Conservation (phyloP, 2,329 filamentous ascomycete genomes). For the Fulvia fulva region DNA sequence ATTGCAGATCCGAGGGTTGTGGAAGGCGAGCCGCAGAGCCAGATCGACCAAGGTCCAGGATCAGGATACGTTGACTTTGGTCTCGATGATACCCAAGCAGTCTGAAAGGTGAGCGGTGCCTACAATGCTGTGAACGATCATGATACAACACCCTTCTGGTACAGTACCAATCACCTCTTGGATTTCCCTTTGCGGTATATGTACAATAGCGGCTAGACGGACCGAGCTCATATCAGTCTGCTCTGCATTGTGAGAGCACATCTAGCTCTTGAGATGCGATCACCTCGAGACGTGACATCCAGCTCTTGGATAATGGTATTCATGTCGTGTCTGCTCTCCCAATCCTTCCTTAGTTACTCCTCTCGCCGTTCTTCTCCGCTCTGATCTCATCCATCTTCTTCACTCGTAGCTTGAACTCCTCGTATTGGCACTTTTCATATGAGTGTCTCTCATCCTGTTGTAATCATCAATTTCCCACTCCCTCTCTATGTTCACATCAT, state of each 20-base stretch:
- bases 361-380: slow-evolving; percentile 74
- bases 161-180: not conserved
- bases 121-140: not conserved
- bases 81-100: not conserved
- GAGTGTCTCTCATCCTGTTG: slow-evolving; percentile 85
- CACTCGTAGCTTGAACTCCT: slow-evolving; percentile 96
- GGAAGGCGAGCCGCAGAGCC: not conserved
- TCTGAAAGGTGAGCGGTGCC: slow-evolving; percentile 1
- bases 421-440: slow-evolving; percentile 99
- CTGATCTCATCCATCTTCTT: slow-evolving; percentile 97
- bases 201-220: slow-evolving; percentile 20
- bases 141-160: not conserved
- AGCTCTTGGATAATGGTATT: slow-evolving; percentile 1
- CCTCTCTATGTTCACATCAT: not conserved
- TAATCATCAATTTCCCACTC: not conserved
- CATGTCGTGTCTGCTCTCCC: slow-evolving; percentile 4
- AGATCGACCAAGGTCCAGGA: not conserved
- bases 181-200: slow-evolving; percentile 15
- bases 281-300: not conserved
- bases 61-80: not conserved
- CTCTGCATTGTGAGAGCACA: not conserved
- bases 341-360: slow-evolving; percentile 66
- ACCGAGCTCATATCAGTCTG: not conserved
- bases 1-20: not conserved
- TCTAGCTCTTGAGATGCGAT: not conserved